phyloP scores from a whole-genome alignment of 2,329 filamentous ascomycete species.

The Aspergillus pseudoterreus region DNA sequence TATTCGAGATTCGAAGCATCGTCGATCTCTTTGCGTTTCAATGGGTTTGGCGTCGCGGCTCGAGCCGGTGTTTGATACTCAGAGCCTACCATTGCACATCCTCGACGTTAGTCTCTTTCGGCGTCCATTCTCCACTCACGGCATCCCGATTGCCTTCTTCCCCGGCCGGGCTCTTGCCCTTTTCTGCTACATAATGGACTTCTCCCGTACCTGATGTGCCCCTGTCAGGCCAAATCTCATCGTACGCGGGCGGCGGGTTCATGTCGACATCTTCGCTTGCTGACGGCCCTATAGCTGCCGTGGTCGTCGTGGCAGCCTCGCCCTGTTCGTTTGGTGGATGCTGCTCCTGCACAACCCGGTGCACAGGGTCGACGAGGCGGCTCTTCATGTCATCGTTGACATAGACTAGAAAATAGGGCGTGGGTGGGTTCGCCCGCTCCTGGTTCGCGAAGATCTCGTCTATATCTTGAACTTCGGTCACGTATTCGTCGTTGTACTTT shows the following conservation, averaged over 20 bases:
- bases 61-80: slow-evolving; percentile 10
- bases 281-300: slow-evolving; percentile 13
- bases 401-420: slow-evolving; percentile 80
- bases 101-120: slow-evolving; percentile 22
- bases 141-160: slow-evolving; percentile 6
- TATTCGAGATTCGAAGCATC: slow-evolving; percentile 5
- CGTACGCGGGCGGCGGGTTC: slow-evolving; percentile 29
- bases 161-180: slow-evolving; percentile 3
- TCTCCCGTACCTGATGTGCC: slow-evolving; percentile 27
- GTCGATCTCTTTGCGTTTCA: slow-evolving; percentile 32
- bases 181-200: slow-evolving; percentile 9
- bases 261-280: slow-evolving; percentile 22
- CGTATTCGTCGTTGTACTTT: slow-evolving; percentile 86
- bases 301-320: slow-evolving; percentile 1
- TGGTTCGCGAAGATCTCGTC: slow-evolving; percentile 66
- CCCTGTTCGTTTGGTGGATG: slow-evolving; percentile 5
- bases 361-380: slow-evolving; percentile 56
- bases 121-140: slow-evolving; percentile 8
- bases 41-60: slow-evolving; percentile 23
- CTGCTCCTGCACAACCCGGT: slow-evolving; percentile 37
- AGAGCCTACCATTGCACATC: slow-evolving; percentile 27
- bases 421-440: slow-evolving; percentile 60
- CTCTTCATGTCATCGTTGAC: slow-evolving; percentile 65
- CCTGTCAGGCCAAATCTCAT: slow-evolving; percentile 20
- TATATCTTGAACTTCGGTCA: slow-evolving; percentile 64